Base-by-base conservation (phyloP, 805 yeast genomes). In the Metschnikowia proteae region DNA sequence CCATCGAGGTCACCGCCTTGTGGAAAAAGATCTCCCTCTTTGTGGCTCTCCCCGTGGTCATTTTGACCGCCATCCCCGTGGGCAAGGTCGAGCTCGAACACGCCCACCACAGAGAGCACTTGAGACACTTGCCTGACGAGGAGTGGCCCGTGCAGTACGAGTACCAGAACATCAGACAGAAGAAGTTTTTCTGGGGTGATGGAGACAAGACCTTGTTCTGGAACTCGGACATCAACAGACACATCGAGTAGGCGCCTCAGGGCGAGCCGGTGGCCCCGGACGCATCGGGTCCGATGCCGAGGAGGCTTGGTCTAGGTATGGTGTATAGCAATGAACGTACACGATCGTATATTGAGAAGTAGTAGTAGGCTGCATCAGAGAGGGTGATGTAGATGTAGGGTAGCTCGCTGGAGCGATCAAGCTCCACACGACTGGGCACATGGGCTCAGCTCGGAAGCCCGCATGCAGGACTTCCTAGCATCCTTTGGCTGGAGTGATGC, bases 141-240 rank as follows among this genome's bases (percentile, higher is more conserved):
- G 96, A 91, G 67, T 88, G 96, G 90, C 97, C 97, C 64, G 74
- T 70, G 53, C 94, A 86, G 73, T 88, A 88, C 77, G 91, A 84
- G 62, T 94, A 82, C 82, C 91, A 86, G 79, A 94, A 94, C 80
- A 70, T 90, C 61, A 88, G 98, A 82, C 67, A 70, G 66, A 84
- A 82, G 70, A 84, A 86, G 67, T 92, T 81, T 81, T 92, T 90
- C 85, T 94, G 98, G 98, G 99, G 99, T 67, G 92, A 94, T 67
- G 98, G 99, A 68, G 96, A 91, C 79, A 84, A 88, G 81, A 89
- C 98, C 55, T 75, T 86, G 67, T 94, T 94, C 86, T 94, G 99
- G 99, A 89, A 89, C 79, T 79, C 88, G 46, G 86, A 82, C 63
- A 80, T 87, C 66, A 92, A 92, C 87, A 88, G 96, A 81, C 88